Conservation (phyloP, 2,329 filamentous ascomycete genomes). For the Aureobasidium sp. region DNA sequence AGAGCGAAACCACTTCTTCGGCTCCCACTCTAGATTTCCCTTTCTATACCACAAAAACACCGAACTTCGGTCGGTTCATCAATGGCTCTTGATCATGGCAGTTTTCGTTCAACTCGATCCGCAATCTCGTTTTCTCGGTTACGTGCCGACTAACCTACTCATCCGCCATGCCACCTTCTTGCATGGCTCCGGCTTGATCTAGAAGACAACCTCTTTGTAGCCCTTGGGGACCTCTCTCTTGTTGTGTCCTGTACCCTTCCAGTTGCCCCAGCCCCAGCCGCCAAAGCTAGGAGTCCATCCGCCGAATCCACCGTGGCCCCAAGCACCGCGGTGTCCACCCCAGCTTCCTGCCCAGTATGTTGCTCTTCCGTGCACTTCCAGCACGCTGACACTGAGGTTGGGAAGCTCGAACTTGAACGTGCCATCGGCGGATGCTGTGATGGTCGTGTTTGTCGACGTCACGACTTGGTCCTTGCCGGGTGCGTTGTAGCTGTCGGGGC, state of each 20-base stretch:
- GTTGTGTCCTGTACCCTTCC: not conserved
- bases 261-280: not conserved
- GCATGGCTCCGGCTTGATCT: not conserved
- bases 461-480: constrained; percentile 40
- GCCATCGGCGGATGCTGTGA: constrained; percentile 39
- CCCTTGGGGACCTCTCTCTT: not conserved
- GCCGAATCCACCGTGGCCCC: constrained; percentile 3
- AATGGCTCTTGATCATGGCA: not conserved
- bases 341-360: constrained; percentile 9
- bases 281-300: not conserved
- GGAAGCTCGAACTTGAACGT: constrained; percentile 45
- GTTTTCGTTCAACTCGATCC: not conserved
- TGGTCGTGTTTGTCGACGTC: constrained; percentile 28
- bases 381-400: constrained; percentile 47
- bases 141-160: not conserved
- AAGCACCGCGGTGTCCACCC: not conserved
- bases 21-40: not conserved
- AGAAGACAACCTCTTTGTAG: constrained; percentile 12
- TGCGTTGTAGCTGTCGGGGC: constrained; percentile 18
- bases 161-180: not conserved
- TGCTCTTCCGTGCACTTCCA: constrained; percentile 31
- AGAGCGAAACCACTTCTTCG: not conserved
- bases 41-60: not conserved
- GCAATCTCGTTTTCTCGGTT: not conserved
- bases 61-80: not conserved